Base-by-base conservation (phyloP, 2,329 filamentous ascomycete species). In the Beauveria sp. region DNA sequence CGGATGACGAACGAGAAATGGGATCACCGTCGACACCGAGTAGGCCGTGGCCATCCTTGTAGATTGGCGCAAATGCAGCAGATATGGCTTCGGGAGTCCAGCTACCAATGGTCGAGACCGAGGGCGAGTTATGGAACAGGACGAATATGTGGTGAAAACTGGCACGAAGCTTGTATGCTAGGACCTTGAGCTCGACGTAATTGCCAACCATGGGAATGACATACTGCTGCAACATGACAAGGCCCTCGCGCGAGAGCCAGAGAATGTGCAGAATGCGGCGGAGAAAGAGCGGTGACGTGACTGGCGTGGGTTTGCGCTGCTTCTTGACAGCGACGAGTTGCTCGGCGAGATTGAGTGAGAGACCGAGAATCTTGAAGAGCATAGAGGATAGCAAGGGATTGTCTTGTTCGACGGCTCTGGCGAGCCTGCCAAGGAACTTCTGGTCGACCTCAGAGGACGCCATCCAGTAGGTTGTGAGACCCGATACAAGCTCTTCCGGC, bases 101-200 rank as follows among this genome's bases (percentile, higher is more conserved):
- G 62, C 83, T 76, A 22, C 81, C 81, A 69, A 84, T 80, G 41
- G 81, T 78, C 50, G 86, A 87, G 61, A 96, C 84, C 0, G 88
- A 82, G 0, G 93, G 93, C 58, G 91, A 86, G 74, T 97, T 97
- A 77, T 97, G 91, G 71, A 97, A 97, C 14, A 97, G 83, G 59
- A 96, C 94, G 72, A 96, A 96, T 66, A 99, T 91, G 76, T 99
- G 93, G 68, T 96, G 94, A 71, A 97, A 96, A 22, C 91, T 96
- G 18, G 94, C 94, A 63, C 91, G 87, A 16, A 99, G 82, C 75
- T 97, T 99, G 72, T 91, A 91, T 22, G 90, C 88, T 64, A 99
- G 82, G 50, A 97, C 92, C 70, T 92, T 92, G 61, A 96, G 85
- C 72, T 96, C 92, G 69, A 80, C 85, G 75, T 86, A 91, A 69